phyloP scores from a whole-genome alignment of 306 rosid genomes.

The Citrullus colocynthis region DNA sequence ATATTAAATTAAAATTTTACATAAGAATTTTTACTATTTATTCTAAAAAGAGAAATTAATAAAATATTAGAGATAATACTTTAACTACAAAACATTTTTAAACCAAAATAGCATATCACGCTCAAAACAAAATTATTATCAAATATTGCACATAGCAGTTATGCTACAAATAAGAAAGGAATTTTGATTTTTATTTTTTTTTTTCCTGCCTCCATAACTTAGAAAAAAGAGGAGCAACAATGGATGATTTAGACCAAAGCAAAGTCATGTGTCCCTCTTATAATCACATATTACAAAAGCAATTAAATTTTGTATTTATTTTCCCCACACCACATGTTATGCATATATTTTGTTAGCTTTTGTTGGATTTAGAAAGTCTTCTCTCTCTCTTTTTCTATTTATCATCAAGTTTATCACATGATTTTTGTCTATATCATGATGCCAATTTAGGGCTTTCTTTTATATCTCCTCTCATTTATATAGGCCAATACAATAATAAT shows the following conservation, averaged over 20 bases:
- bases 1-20: no score
- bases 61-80: no score
- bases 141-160: neutral
- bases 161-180: neutral
- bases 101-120: no score
- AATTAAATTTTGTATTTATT: neutral
- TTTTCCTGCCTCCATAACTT: no score
- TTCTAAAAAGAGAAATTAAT: no score
- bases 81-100: no score
- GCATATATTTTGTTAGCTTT: neutral
- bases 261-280: neutral
- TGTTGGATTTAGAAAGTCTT: neutral
- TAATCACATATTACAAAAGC: neutral
- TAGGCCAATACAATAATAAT: neutral
- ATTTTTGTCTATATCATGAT: neutral
- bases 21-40: no score
- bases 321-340: neutral
- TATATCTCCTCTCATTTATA: neutral
- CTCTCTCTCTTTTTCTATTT: neutral
- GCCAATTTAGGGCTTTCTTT: neutral
- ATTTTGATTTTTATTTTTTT: neutral
- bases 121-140: neutral
- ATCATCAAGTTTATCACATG: conserved; percentile 8
- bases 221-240: no score
- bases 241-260: neutral